Evolutionary conservation across 2,329 filamentous ascomycete genomes (phyloP).

Genomic region (Claviceps sp.): DNA sequence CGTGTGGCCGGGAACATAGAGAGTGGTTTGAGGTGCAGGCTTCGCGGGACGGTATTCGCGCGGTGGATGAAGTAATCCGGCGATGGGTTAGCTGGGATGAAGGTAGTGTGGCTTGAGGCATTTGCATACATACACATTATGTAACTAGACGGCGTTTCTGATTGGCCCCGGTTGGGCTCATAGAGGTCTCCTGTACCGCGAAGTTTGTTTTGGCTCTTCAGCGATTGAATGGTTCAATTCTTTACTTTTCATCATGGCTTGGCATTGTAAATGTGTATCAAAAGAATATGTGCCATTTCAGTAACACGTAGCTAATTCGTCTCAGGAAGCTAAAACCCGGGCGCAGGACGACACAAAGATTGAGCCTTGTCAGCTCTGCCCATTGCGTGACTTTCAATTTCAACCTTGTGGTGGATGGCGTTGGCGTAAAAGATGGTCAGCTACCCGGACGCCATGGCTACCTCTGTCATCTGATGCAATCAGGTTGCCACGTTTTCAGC

Average conservation of each 20-base stretch:
- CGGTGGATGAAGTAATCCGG: slow-evolving; percentile 56
- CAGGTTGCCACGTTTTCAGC: not conserved
- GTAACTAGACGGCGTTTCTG: not conserved
- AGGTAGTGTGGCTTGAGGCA: slow-evolving; percentile 10
- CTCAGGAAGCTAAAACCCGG: too few species aligned
- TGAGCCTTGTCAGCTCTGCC: too few species aligned
- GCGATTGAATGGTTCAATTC: too few species aligned
- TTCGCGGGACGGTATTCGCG: slow-evolving; percentile 52
- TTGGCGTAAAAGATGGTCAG: too few species aligned
- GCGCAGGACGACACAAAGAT: too few species aligned
- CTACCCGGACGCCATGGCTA: too few species aligned
- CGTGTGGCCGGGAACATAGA: slow-evolving; percentile 72
- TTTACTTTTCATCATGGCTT: too few species aligned
- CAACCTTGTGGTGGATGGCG: too few species aligned
- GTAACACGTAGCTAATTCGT: too few species aligned
- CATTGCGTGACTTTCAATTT: too few species aligned
- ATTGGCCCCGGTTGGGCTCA: not conserved
- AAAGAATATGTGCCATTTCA: too few species aligned
- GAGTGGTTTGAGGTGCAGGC: slow-evolving; percentile 95
- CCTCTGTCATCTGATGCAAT: not conserved
- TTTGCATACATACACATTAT: not conserved
- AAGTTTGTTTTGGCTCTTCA: not conserved
- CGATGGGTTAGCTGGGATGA: slow-evolving; percentile 83
- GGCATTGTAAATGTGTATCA: too few species aligned
- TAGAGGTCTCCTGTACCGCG: not conserved